Evolutionary conservation across 352 stramenopile genomes (phyloP).

Genomic region (Phytophthora constricta): DNA sequence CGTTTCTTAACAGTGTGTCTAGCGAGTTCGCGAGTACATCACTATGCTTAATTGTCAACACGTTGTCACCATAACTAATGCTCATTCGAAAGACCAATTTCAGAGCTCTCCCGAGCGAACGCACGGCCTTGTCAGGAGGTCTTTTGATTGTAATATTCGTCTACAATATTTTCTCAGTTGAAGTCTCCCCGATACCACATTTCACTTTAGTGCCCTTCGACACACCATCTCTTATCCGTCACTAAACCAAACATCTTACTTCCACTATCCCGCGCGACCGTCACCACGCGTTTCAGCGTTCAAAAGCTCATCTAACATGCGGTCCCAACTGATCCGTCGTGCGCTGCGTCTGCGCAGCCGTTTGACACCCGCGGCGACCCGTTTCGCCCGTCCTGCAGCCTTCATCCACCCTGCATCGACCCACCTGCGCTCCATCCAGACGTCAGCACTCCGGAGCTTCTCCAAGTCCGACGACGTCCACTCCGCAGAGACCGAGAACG

Average conservation of each 20-base stretch:
- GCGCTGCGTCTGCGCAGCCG: constrained; percentile 14
- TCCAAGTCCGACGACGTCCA: constrained; percentile 31
- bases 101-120: too few relatives aligned
- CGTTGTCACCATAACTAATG: too few relatives aligned
- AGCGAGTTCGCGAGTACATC: too few relatives aligned
- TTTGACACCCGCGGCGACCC: background rate
- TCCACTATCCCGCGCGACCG: constrained; percentile 8
- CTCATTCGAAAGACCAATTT: too few relatives aligned
- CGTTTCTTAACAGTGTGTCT: too few relatives aligned
- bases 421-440: background rate
- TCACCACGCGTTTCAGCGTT: constrained; percentile 13
- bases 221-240: background rate
- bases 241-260: background rate
- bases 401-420: background rate
- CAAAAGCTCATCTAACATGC: constrained; percentile 15
- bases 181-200: too few relatives aligned
- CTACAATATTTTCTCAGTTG: too few relatives aligned
- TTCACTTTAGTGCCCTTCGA: background rate
- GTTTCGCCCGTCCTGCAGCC: background rate
- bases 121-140: too few relatives aligned
- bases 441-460: constrained; percentile 17
- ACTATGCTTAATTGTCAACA: too few relatives aligned
- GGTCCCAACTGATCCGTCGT: constrained; percentile 28
- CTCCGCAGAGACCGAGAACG: constrained; percentile 35
- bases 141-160: too few relatives aligned